phyloP scores from a whole-genome alignment of 202 grass and related monocot species.

The Digitaria exilis region DNA sequence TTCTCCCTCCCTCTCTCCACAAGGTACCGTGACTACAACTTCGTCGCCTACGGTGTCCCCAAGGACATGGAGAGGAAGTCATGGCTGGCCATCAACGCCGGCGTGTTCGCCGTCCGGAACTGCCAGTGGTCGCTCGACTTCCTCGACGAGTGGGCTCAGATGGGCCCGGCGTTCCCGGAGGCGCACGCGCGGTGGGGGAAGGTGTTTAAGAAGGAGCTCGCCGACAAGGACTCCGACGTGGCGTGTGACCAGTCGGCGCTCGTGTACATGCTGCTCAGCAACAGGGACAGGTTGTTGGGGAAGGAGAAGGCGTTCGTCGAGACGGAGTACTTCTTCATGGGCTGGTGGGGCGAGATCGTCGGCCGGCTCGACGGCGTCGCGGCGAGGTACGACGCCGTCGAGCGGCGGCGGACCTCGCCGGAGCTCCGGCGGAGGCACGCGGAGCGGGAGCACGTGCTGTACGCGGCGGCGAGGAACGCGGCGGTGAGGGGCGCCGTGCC shows the following conservation, averaged over 20 bases:
- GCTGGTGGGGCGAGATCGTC: constrained; percentile 56
- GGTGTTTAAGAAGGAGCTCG: constrained; percentile 4
- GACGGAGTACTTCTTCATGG: constrained; percentile 49
- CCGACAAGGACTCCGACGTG: not conserved
- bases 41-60: too few relatives aligned
- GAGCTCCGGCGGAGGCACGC: not conserved
- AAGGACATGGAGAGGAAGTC: not conserved
- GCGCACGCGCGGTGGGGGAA: constrained; percentile 30
- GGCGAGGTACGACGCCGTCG: constrained; percentile 34
- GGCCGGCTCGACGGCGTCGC: constrained; percentile 40
- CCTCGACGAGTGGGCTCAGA: constrained; percentile 62
- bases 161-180: constrained; percentile 50
- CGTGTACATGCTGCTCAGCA: constrained; percentile 50
- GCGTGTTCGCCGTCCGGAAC: constrained; percentile 72
- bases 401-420: too few relatives aligned
- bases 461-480: not conserved
- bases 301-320: too few relatives aligned
- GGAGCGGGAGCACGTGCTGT: not conserved
- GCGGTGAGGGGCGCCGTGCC: not conserved
- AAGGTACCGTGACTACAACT: too few relatives aligned
- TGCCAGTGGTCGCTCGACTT: constrained; percentile 89
- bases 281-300: too few relatives aligned
- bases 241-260: constrained; percentile 64
- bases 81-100: constrained; percentile 68
- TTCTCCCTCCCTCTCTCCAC: too few relatives aligned